Conservation (phyloP, 352 stramenopile species). For the Globisporangium abappressorium region DNA sequence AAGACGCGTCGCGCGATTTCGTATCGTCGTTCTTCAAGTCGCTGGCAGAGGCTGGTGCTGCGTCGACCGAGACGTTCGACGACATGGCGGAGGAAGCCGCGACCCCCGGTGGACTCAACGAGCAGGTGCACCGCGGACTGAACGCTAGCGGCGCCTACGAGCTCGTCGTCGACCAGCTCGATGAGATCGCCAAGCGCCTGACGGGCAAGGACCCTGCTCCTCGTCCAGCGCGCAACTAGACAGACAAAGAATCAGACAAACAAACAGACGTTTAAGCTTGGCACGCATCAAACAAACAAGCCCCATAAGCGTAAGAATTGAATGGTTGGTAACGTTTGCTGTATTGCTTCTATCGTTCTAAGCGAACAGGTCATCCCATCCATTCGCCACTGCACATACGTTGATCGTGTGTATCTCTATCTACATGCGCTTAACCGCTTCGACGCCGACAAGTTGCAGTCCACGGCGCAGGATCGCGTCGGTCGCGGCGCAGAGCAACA, state of each 20-base stretch:
- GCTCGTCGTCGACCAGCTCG: constrained; percentile 75
- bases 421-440: constrained; percentile 76
- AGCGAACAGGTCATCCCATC: neutral
- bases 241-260: too few species aligned
- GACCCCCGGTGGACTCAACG: constrained; percentile 78
- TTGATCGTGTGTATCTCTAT: neutral
- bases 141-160: constrained; percentile 69
- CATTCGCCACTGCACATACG: too few species aligned
- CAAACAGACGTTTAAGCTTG: neutral
- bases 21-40: constrained; percentile 85
- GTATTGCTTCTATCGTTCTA: neutral
- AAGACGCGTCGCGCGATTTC: constrained; percentile 71
- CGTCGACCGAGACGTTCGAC: constrained; percentile 71
- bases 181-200: constrained; percentile 81
- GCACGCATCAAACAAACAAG: neutral
- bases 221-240: constrained; percentile 40
- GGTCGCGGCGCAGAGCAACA: constrained; percentile 74
- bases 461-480: constrained; percentile 64
- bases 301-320: neutral
- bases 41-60: constrained; percentile 64
- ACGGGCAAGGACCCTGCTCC: constrained; percentile 60
- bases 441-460: constrained; percentile 63
- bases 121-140: constrained; percentile 78
- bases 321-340: neutral
- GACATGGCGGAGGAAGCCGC: constrained; percentile 84